These are phyloP conservation scores for Thelonectria olida DNA, from an alignment of 2,329 filamentous ascomycete species.

Conservation along the genomic window DNA sequence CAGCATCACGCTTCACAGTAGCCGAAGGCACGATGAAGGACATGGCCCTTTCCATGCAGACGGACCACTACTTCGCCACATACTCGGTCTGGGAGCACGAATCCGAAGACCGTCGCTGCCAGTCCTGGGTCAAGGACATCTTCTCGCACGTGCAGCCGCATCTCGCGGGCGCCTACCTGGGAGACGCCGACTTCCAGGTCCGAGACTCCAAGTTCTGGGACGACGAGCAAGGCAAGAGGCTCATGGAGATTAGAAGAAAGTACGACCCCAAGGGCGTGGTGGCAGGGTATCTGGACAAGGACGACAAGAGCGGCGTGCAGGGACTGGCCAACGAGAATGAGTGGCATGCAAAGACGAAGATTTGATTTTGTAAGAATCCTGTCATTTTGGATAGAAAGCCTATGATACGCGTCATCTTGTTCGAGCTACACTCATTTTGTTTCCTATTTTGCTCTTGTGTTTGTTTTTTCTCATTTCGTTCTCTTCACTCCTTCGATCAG, in stretches of 20 bases:
- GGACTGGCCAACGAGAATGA: constrained; percentile 54
- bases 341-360: constrained; percentile 34
- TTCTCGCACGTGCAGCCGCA: constrained; percentile 52
- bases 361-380: constrained; percentile 1
- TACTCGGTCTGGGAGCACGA: constrained; percentile 61
- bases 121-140: constrained; percentile 53
- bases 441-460: neutral
- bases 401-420: neutral
- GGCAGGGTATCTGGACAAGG: constrained; percentile 57
- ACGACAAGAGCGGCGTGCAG: constrained; percentile 51
- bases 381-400: neutral
- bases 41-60: constrained; percentile 65
- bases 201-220: constrained; percentile 59
- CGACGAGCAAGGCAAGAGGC: constrained; percentile 48
- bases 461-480: neutral
- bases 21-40: constrained; percentile 45
- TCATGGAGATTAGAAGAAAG: constrained; percentile 54
- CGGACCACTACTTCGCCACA: constrained; percentile 64
- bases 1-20: constrained; percentile 46
- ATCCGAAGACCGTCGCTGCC: constrained; percentile 54
- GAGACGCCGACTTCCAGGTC: constrained; percentile 62
- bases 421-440: neutral
- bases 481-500: neutral
- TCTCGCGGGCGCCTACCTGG: constrained; percentile 61
- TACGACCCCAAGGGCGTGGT: constrained; percentile 50